Evolutionary conservation across 2,329 filamentous ascomycete genomes (phyloP), one percentile per base, ranked within the genome.

Genomic region (Cladosporium halotolerans): DNA sequence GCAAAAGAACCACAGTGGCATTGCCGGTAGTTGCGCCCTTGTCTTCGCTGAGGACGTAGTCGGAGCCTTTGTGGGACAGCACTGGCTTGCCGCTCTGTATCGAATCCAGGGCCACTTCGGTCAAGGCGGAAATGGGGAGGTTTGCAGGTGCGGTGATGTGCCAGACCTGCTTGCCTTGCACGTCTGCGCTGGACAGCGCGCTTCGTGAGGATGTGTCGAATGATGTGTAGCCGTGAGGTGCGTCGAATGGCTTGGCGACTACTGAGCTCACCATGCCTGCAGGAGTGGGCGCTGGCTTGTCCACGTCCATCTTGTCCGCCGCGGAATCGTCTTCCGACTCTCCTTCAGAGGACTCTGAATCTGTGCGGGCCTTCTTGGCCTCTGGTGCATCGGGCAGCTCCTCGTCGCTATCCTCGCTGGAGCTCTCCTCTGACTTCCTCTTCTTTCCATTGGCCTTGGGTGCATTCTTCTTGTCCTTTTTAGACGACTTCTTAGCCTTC

Each of bases 101-200:
- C 49, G 79, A 75, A 53, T 82, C 78, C 61, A 88, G 78, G 36
- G 83, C 78, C 56, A 89, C 73, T 58, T 84, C 77, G 64, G 83
- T 79, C 44, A 90, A 72, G 1, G 85, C 76, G 9, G 80, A 81
- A 53, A 90, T 77, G n/a, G 86, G 82, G 2, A 89, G 72, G 9
- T 81, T 81, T 5, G 82, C 79, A 2, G 87, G 87, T 3, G 85
- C 83, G 9, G 84, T 88, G 61, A 91, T 88, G 67, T 89, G 88
- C 87, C 86, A 91, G 55, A 90, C 75, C 66, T 90, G 83, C 73
- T 89, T 89, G 57, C 84, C 84, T 53, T 82, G 73, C 7, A 85
- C 66, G 60, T 81, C 79, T 52, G 78, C 76, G 54, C 85, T 69
- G 18, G 78, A 72, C 8, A 63, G 50, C 6, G 63, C 53, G 39